Conservation (phyloP, 1,284 basidiomycete genomes). For the Baeospora myosura region DNA sequence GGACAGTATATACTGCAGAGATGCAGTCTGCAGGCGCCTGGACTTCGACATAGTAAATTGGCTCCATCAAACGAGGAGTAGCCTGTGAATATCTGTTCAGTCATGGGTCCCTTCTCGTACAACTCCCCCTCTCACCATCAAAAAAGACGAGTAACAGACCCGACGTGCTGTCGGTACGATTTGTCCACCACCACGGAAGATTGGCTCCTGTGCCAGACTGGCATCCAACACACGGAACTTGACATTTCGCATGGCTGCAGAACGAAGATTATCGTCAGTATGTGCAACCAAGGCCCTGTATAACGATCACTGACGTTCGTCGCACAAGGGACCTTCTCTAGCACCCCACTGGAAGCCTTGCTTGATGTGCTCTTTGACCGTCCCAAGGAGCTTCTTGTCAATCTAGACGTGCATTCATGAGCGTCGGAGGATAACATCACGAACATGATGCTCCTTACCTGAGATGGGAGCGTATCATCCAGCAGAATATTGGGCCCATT, state of each 20-base stretch:
- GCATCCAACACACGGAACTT: conserved; percentile 96
- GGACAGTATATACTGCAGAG: conserved; percentile 94
- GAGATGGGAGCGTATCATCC: conserved; percentile 93
- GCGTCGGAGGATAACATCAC: background rate
- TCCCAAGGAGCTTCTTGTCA: conserved; percentile 87
- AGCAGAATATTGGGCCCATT: conserved; percentile 89
- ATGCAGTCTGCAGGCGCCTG: conserved; percentile 98
- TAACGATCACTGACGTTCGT: conserved; percentile 76
- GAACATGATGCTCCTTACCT: conserved; percentile 61
- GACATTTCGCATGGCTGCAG: conserved; percentile 90
- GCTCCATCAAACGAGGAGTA: conserved; percentile 89
- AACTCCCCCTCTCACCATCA: conserved; percentile 61
- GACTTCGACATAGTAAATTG: conserved; percentile 97
- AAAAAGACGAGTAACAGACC: conserved; percentile 98
- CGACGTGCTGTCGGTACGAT: conserved; percentile 95
- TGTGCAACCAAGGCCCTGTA: conserved; percentile 4
- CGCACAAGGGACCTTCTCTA: conserved; percentile 93
- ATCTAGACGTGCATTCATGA: conserved; percentile 37
- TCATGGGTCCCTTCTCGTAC: background rate
- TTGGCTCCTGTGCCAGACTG: conserved; percentile 86
- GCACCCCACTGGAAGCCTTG: conserved; percentile 99
- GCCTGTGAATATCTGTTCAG: conserved; percentile 43
- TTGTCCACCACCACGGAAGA: conserved; percentile 96
- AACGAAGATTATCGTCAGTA: conserved; percentile 4
- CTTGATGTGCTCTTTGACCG: conserved; percentile 91